phyloP scores from a whole-genome alignment of 2,329 filamentous ascomycete genomes.

The Aspergillus floridensis region DNA sequence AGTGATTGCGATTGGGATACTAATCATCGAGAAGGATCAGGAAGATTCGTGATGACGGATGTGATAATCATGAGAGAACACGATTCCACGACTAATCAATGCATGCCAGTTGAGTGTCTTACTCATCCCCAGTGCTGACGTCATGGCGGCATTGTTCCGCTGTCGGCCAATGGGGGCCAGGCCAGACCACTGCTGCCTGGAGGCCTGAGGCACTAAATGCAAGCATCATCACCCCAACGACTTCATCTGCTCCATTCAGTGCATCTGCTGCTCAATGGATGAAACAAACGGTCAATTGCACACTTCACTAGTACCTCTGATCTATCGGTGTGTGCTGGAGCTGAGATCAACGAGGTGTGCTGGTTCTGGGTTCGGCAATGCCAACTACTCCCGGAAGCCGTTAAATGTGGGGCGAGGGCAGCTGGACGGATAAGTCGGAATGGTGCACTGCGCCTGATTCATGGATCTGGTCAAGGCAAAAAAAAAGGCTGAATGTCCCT shows the following conservation, averaged over 20 bases:
- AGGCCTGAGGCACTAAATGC: neutral
- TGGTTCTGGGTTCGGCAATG: neutral
- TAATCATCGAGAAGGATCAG: neutral
- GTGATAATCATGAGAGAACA: neutral
- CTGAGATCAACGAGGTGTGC: neutral
- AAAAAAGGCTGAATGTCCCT: neutral
- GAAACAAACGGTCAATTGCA: neutral
- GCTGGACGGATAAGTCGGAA: slow-evolving; percentile 7
- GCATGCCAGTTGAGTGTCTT: too few relatives aligned
- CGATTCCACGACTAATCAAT: neutral
- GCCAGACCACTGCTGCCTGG: neutral
- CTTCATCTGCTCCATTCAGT: neutral
- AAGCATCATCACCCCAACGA: neutral
- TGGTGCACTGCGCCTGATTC: neutral
- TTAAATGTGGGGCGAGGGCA: slow-evolving; percentile 4
- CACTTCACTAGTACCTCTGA: neutral
- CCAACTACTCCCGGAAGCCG: neutral
- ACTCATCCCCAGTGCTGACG: neutral
- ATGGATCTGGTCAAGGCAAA: neutral
- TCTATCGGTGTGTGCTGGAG: neutral
- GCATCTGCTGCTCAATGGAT: neutral
- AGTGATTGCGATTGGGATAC: too few relatives aligned
- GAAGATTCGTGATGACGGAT: neutral
- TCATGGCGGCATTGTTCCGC: neutral
- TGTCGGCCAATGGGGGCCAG: neutral